Evolutionary conservation across 75 land plant genomes (phyloP), one percentile per base, ranked within the genome.

Genomic region (Pinus albicaulis): DNA sequence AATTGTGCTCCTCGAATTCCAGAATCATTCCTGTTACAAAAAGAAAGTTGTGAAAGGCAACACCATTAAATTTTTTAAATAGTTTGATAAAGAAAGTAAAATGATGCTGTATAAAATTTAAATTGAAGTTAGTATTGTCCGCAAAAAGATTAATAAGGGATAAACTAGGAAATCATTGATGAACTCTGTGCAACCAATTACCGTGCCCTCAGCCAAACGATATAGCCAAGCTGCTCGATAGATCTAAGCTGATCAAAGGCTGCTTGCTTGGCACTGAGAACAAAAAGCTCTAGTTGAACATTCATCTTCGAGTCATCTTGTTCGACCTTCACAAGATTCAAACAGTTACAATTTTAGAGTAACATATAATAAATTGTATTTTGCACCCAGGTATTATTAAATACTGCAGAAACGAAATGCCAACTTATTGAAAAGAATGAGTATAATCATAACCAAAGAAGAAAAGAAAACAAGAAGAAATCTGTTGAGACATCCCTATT

Each of bases 151-250:
- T 15, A 28, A 25, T 19, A 7, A 1, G 14, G 24, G 7, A 73
- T 16, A 73, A 22, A 23, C 11, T 24, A 34, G 28, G 7, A 23
- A 53, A 3, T 69, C 36, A 71, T 41, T 13, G 26, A 22, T 79
- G 59, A 69, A 71, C 23, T 48, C 64, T 16, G 36, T 66, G 44
- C 22, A 66, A 2, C 44, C 23, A 38, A 38, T 66, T 66, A 92
- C 99, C 98, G 86, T 70, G 86, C 84, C 85, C 84, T 80, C 57
- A 97, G 88, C 10, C 76, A 87, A 53, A 89, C 89, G 55, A 97
- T 85, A 82, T 97, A 97, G n/a, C 99, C 99, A 74, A 97, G 99
- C 75, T 97, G 99, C 88, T 97, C 98, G 80, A 94, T 95, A 24
- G 99, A 82, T 85, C 99, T 76, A 74, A 97, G 92, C 81, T 97